Percentiles rank a stretch among this genome's conserved stretches.
Conservation (phyloP, 2,329 filamentous ascomycete genomes). For the Incumbomyces lentus region DNA sequence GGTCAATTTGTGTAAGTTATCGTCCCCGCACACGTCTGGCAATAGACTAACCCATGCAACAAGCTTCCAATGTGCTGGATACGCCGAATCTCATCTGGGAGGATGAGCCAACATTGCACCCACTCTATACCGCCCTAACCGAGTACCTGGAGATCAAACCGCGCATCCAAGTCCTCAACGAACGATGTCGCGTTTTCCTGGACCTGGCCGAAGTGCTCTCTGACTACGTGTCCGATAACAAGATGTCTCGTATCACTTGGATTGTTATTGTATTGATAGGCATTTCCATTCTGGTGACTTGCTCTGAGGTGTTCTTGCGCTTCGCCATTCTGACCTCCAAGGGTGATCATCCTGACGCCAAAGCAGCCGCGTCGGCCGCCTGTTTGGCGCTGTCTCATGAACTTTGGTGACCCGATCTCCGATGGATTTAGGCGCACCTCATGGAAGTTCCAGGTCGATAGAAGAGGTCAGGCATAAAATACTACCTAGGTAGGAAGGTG, state of each 20-base stretch:
- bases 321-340: constrained; percentile 58
- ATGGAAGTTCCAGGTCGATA: too few species aligned
- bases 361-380: neutral
- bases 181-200: constrained; percentile 90
- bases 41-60: constrained; percentile 14
- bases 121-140: constrained; percentile 84
- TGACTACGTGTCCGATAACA: constrained; percentile 83
- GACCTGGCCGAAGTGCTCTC: constrained; percentile 91
- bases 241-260: constrained; percentile 87
- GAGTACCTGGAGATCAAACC: constrained; percentile 97
- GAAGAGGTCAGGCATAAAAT: too few species aligned
- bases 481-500: too few species aligned
- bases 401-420: neutral
- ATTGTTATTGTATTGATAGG: constrained; percentile 93
- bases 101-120: constrained; percentile 85
- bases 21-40: neutral
- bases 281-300: constrained; percentile 81
- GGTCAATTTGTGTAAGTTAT: constrained; percentile 80
- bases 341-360: constrained; percentile 5
- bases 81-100: constrained; percentile 99
- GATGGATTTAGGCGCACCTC: constrained; percentile 4
- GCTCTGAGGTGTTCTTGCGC: constrained; percentile 75
- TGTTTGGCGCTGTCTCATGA: constrained; percentile 2
- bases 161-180: constrained; percentile 91
- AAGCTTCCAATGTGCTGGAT: constrained; percentile 89